Conservation (phyloP, 2,329 filamentous ascomycete genomes). For the Alternaria triticimaculans region DNA sequence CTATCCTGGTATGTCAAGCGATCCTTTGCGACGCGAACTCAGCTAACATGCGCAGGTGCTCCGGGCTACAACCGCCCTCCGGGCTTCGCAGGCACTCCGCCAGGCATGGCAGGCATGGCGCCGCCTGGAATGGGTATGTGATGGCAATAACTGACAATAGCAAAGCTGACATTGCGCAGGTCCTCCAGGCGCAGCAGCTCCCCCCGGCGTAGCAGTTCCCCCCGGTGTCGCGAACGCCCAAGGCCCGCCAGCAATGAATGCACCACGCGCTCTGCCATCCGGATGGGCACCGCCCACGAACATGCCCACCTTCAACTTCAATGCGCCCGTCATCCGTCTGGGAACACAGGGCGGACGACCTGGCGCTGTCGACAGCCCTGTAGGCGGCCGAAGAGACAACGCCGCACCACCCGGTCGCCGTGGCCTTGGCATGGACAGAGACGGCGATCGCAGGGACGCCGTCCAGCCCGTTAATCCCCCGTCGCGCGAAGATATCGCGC, state of each 20-base stretch:
- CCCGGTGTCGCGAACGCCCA: slow-evolving; percentile 80
- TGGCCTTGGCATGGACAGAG: slow-evolving; percentile 66
- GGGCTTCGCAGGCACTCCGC: slow-evolving; percentile 74
- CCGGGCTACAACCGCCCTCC: slow-evolving; percentile 77
- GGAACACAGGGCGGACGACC: slow-evolving; percentile 77
- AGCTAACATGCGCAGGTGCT: slow-evolving; percentile 45
- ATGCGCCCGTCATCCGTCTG: slow-evolving; percentile 91
- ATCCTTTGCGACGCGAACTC: not conserved
- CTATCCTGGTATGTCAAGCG: slow-evolving; percentile 37
- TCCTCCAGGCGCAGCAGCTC: slow-evolving; percentile 52
- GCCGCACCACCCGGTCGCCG: slow-evolving; percentile 48
- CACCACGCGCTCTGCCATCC: slow-evolving; percentile 78
- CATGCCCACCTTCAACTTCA: slow-evolving; percentile 98
- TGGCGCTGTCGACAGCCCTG: slow-evolving; percentile 50
- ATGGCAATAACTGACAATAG: not conserved
- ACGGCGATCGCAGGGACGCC: slow-evolving; percentile 69
- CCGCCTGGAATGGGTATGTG: slow-evolving; percentile 80
- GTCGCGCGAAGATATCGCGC: slow-evolving; percentile 86
- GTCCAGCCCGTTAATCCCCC: slow-evolving; percentile 77
- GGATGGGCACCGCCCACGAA: slow-evolving; percentile 89
- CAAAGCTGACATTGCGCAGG: slow-evolving; percentile 9
- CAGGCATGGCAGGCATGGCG: slow-evolving; percentile 77
- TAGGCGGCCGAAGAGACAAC: slow-evolving; percentile 56
- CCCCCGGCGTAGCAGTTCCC: slow-evolving; percentile 73
- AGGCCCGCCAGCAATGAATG: slow-evolving; percentile 75